Percentiles rank a stretch among this genome's conserved stretches.
Evolutionary conservation across 2,329 filamentous ascomycete species (phyloP).

Genomic region (Scleromitrula shiraiana): DNA sequence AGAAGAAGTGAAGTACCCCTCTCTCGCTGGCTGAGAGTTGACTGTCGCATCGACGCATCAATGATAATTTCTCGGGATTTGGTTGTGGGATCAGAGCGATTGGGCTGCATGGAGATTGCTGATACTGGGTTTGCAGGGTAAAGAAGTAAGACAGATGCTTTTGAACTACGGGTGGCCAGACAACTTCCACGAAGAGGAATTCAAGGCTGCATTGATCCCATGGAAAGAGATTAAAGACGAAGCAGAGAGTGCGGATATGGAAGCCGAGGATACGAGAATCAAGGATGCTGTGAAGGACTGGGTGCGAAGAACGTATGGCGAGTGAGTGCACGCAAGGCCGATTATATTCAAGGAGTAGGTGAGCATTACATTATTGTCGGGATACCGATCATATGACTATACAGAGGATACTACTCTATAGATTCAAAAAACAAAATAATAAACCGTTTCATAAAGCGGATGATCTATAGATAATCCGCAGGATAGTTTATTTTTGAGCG

Average conservation of each 20-base stretch:
- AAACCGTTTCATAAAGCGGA: too few species aligned
- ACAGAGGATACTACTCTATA: neutral
- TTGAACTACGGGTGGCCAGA: conserved; percentile 9
- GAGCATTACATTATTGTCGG: neutral
- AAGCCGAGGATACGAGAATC: neutral
- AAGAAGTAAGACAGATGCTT: conserved; percentile 5
- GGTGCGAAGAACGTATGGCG: conserved; percentile 9
- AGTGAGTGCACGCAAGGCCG: neutral
- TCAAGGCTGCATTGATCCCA: conserved; percentile 3
- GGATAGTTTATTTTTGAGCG: too few species aligned
- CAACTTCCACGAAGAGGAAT: conserved; percentile 8
- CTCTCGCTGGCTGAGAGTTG: neutral
- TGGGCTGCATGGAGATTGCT: neutral
- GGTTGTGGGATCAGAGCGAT: neutral
- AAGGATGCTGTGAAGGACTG: conserved; percentile 7
- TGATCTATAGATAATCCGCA: too few species aligned
- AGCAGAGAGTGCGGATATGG: conserved; percentile 6
- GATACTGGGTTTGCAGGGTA: neutral
- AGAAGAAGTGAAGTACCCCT: neutral
- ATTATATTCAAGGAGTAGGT: neutral
- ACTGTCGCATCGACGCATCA: neutral
- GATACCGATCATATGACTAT: neutral
- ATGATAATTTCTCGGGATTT: neutral
- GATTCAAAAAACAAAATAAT: too few species aligned
- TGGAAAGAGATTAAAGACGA: conserved; percentile 7